Evolutionary conservation across 2,329 filamentous ascomycete species (phyloP).

Genomic region (Hypoxylon sp.): DNA sequence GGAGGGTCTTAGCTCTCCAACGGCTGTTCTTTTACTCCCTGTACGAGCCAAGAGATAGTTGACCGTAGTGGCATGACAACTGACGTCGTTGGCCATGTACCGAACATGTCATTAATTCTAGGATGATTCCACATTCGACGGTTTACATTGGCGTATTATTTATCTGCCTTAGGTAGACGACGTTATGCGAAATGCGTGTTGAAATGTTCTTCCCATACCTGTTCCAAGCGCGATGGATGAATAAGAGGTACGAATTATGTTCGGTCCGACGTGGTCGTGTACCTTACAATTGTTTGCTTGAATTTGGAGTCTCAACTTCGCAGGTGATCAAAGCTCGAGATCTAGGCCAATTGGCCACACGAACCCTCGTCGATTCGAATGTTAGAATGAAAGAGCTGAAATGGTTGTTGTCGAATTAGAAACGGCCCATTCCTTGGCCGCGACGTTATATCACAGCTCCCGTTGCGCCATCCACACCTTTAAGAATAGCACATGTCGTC

Average conservation of each 20-base stretch:
- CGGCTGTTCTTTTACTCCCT: slow-evolving; percentile 39
- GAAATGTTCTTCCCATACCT: neutral
- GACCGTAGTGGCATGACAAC: slow-evolving; percentile 17
- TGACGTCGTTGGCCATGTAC: slow-evolving; percentile 7
- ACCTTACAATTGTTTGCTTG: slow-evolving; percentile 24
- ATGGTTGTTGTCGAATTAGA: neutral
- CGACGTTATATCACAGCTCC: neutral
- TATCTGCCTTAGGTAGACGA: no score
- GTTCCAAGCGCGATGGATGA: neutral
- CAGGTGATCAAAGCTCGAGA: neutral
- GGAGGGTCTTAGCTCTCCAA: slow-evolving; percentile 8
- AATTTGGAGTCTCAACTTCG: slow-evolving; percentile 1
- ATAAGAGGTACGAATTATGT: neutral
- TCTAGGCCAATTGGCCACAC: slow-evolving; percentile 2
- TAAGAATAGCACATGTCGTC: neutral
- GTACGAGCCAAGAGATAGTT: slow-evolving; percentile 29
- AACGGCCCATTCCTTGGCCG: neutral
- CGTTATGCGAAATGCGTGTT: neutral
- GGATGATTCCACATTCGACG: neutral
- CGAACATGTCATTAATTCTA: neutral
- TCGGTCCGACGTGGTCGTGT: neutral
- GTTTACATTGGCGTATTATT: slow-evolving; percentile 7
- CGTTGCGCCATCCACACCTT: neutral
- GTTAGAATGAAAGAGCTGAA: neutral
- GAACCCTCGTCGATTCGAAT: neutral